These are phyloP conservation scores for Fusarium ambrosium DNA, from an alignment of 2,329 filamentous ascomycete genomes.

Conservation along the genomic window DNA sequence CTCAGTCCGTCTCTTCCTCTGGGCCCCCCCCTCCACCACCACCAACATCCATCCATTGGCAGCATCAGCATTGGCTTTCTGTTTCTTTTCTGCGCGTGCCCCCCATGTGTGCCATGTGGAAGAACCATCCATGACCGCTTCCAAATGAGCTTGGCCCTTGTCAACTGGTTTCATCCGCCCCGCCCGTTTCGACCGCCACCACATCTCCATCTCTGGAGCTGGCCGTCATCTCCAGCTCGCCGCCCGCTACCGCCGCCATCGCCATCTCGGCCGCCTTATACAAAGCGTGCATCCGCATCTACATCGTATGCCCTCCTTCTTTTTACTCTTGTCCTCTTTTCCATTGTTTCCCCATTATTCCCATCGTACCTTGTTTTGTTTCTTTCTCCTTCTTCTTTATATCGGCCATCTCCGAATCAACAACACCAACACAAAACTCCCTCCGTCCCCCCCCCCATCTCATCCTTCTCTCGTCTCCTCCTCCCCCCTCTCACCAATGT, in stretches of 20 bases:
- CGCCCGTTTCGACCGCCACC: conserved; percentile 55
- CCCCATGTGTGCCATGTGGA: conserved; percentile 49
- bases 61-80: conserved; percentile 53
- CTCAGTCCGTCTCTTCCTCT: conserved; percentile 29
- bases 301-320: conserved; percentile 40
- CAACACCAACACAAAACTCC: conserved; percentile 7
- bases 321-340: conserved; percentile 28
- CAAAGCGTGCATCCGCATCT: conserved; percentile 44
- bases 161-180: conserved; percentile 59
- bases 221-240: conserved; percentile 63
- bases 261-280: conserved; percentile 36
- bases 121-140: conserved; percentile 54
- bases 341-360: conserved; percentile 15
- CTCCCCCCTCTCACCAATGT: background rate
- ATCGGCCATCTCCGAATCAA: background rate
- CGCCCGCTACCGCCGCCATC: conserved; percentile 26
- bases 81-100: conserved; percentile 47
- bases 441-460: background rate
- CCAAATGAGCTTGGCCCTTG: conserved; percentile 62
- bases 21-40: conserved; percentile 27
- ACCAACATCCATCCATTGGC: conserved; percentile 49
- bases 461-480: background rate
- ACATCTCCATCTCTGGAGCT: conserved; percentile 58
- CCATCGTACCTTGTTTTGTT: conserved; percentile 7
- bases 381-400: conserved; percentile 1